Evolutionary conservation across 2,329 filamentous ascomycete species (phyloP), one percentile per base, ranked within the genome.

Genomic region (Paecilomyces formosus): DNA sequence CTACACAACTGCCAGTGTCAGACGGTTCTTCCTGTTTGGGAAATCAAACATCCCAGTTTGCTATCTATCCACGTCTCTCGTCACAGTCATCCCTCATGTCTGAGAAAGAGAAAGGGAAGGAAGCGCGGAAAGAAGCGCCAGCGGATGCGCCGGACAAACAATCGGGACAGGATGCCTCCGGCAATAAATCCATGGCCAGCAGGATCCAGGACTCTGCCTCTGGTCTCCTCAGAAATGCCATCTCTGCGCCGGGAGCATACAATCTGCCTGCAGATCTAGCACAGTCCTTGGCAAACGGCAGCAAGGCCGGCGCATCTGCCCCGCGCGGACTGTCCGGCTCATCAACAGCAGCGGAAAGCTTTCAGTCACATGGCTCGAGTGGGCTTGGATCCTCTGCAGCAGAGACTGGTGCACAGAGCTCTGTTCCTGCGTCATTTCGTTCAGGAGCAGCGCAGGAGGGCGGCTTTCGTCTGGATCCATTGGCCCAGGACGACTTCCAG

Each of bases 151-250:
- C n/a, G 15, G 55, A 31, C 21, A 35, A 53, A n/a, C 26, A 45
- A 57, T 13, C 57, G 56, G 54, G 57, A 54, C 28, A 35, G 35
- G 52, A 58, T 24, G 26, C 55, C 50, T 22, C 52, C 54, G 55
- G 58, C 24, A 53, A 63, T 35, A 61, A 65, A 60, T 57, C 60
- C 24, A 54, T 75, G 15, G 55, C 68, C 15, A 56, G 50, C 55
- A 65, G 66, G 26, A 69, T 71, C 50, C 68, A 71, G 56, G 64
- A 66, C 54, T 77, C 75, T 26, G 75, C 75, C 30, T 67, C 64
- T 12, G 66, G 68, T 0, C 68, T 77, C 30, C 62, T 72, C 22
- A 66, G 66, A 22, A 69, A 68, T 61, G 63, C 68, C n/a, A 69
- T 77, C 53, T 62, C 59, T 51, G 57, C 64, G 22, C 60, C 68